Percentiles rank a stretch among this genome's conserved stretches.
phyloP scores from a whole-genome alignment of 2,329 filamentous ascomycete species.

The Claviceps arundinis region DNA sequence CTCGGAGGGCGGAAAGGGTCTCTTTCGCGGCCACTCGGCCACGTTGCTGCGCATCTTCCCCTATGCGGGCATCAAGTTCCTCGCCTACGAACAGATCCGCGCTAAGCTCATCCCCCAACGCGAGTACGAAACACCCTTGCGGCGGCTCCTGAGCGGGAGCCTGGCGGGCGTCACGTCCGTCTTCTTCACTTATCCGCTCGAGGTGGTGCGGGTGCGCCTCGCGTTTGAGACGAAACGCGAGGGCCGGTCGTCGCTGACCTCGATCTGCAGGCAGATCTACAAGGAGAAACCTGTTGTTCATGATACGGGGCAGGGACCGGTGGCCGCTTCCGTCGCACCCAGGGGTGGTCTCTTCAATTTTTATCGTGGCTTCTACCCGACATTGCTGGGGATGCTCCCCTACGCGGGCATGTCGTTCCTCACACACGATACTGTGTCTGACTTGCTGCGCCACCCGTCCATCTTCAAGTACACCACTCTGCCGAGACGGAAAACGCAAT shows the following conservation, averaged over 20 bases:
- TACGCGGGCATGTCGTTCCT: constrained; percentile 95
- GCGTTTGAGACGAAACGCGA: constrained; percentile 84
- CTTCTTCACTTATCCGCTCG: constrained; percentile 90
- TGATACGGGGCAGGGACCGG: constrained; percentile 7
- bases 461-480: constrained; percentile 65
- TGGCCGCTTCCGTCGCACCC: constrained; percentile 36
- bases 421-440: constrained; percentile 81
- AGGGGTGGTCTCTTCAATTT: constrained; percentile 71
- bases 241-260: constrained; percentile 53
- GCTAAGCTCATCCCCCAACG: constrained; percentile 57
- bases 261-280: constrained; percentile 80
- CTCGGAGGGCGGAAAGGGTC: constrained; percentile 57
- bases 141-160: constrained; percentile 62
- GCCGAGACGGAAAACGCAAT: constrained; percentile 41
- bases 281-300: constrained; percentile 46
- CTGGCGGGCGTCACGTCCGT: constrained; percentile 79
- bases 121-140: constrained; percentile 65
- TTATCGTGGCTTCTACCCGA: constrained; percentile 86
- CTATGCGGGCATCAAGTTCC: constrained; percentile 94
- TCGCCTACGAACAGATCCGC: constrained; percentile 94
- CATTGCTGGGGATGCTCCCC: constrained; percentile 85
- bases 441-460: constrained; percentile 58
- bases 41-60: constrained; percentile 91
- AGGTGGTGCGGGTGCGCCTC: constrained; percentile 81
- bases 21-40: constrained; percentile 90